Conservation (phyloP, 73 alveolate species). For the Tetrahymena malaccensis region DNA sequence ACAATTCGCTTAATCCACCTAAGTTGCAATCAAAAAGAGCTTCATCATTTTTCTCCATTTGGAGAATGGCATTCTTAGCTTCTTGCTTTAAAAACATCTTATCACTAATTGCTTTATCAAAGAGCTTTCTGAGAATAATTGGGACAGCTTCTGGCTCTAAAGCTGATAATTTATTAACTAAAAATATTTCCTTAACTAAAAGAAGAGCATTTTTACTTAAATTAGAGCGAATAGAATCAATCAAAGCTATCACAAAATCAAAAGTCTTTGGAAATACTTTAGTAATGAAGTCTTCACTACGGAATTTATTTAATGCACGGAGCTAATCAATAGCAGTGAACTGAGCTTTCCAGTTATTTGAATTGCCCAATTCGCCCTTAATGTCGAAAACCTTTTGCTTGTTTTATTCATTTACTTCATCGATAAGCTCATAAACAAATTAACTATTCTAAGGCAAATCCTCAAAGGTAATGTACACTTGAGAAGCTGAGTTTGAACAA, state of each 20-base stretch:
- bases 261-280: background rate
- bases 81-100: background rate
- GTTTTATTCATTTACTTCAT: background rate
- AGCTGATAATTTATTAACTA: background rate
- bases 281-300: background rate
- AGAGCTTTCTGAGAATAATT: background rate
- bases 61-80: background rate
- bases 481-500: background rate
- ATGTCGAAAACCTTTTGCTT: background rate
- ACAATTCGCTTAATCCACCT: background rate
- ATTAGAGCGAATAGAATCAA: background rate
- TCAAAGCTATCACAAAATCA: background rate
- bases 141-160: background rate
- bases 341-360: background rate
- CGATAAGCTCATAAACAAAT: background rate
- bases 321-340: background rate
- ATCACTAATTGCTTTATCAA: background rate
- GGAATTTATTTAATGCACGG: background rate
- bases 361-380: background rate
- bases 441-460: background rate
- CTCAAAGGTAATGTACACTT: background rate
- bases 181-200: background rate
- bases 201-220: background rate
- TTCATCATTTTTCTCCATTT: background rate
- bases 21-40: background rate